These are phyloP conservation scores for Bruguiera parviflora DNA, from an alignment of 345 rosid species.

Conservation along the genomic window DNA sequence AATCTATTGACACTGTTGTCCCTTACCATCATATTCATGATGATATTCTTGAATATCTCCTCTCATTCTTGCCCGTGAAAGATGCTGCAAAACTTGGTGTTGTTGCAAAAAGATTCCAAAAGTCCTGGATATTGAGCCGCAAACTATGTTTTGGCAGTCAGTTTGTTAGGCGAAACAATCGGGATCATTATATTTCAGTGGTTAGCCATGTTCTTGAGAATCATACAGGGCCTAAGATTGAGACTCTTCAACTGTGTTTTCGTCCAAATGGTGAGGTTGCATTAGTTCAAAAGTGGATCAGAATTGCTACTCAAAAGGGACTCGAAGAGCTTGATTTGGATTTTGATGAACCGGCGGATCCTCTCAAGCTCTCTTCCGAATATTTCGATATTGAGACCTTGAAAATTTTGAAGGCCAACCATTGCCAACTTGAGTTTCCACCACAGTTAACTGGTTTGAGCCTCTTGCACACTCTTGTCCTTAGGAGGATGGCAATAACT, in stretches of 20 bases:
- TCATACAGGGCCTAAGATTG: conserved; percentile 7
- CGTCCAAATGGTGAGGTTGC: not conserved
- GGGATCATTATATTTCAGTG: not conserved
- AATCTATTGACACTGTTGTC: not conserved
- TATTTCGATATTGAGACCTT: not conserved
- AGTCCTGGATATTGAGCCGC: not conserved
- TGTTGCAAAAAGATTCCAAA: not conserved
- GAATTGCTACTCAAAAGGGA: conserved; percentile 4
- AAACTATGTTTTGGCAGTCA: conserved; percentile 14
- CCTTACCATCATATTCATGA: conserved; percentile 1
- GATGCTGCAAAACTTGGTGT: not conserved
- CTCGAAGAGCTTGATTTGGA: conserved; percentile 32
- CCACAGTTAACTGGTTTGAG: not conserved
- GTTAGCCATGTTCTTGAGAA: not conserved
- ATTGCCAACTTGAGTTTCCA: not conserved
- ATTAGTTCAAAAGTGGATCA: conserved; percentile 19
- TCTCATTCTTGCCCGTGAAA: conserved; percentile 18
- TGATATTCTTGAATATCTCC: conserved; percentile 5
- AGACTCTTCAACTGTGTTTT: conserved; percentile 3
- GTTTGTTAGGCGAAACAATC: not conserved
- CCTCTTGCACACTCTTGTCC: conserved; percentile 8
- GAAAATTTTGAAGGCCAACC: not conserved
- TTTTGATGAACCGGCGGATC: not conserved
- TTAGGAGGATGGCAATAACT: not conserved
- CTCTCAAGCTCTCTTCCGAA: not conserved